phyloP scores from a whole-genome alignment of 192 early-diverging fungal genomes.

The Coemansia sp. region DNA sequence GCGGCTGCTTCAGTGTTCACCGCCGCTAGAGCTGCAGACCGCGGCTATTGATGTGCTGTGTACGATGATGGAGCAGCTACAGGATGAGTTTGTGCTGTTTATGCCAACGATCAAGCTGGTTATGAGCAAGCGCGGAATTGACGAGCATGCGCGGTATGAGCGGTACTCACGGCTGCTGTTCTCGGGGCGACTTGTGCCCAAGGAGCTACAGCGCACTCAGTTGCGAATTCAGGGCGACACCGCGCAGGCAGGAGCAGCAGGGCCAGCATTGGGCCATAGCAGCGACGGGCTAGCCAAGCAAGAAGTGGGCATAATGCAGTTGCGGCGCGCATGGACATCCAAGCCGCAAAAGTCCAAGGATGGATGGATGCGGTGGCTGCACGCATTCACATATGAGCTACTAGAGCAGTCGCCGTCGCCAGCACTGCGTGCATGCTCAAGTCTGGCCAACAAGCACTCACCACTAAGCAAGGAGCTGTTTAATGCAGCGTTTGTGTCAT shows the following conservation, averaged over 20 bases:
- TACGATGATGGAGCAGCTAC: constrained; percentile 80
- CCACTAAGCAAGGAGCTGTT: constrained; percentile 87
- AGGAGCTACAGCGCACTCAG: constrained; percentile 14
- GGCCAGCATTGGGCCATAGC: neutral
- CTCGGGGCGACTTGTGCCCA: constrained; percentile 64
- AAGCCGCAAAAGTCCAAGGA: constrained; percentile 57
- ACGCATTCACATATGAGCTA: constrained; percentile 84
- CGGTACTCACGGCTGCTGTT: constrained; percentile 72
- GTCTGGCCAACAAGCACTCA: constrained; percentile 75
- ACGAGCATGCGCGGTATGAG: constrained; percentile 70
- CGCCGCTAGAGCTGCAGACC: constrained; percentile 58
- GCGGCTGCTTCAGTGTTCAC: constrained; percentile 62
- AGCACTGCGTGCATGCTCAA: constrained; percentile 86
- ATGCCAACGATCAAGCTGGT: constrained; percentile 87
- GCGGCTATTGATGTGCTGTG: constrained; percentile 80
- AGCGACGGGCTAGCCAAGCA: constrained; percentile 9
- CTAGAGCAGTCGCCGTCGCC: constrained; percentile 96
- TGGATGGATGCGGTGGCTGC: constrained; percentile 96
- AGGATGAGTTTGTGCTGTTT: constrained; percentile 84
- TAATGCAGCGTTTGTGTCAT: constrained; percentile 96
- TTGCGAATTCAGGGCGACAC: constrained; percentile 3
- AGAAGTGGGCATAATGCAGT: constrained; percentile 51
- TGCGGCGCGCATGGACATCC: constrained; percentile 84
- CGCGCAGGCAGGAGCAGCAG: neutral
- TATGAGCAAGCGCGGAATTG: constrained; percentile 64